Percentiles rank a stretch among this genome's conserved stretches.
Conservation (phyloP, 345 rosid genomes). For the Isatis tinctoria region DNA sequence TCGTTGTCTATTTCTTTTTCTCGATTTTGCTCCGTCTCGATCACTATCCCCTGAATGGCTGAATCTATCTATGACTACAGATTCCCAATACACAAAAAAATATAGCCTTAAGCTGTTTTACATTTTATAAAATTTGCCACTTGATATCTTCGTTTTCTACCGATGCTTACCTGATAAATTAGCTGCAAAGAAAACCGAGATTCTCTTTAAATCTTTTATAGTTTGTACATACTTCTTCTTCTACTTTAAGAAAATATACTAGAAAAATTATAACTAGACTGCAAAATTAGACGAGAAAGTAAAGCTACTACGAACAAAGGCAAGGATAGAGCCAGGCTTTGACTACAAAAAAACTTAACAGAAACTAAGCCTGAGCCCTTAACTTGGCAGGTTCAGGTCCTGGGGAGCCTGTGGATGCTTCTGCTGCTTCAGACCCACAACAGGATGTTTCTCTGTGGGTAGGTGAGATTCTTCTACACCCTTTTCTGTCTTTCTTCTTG, state of each 20-base stretch:
- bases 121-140: too few species aligned
- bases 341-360: background rate
- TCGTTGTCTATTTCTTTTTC: too few species aligned
- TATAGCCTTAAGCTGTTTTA: too few species aligned
- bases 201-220: background rate
- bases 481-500: slow-evolving; percentile 55
- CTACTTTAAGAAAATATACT: background rate
- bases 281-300: slow-evolving; percentile 7
- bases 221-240: background rate
- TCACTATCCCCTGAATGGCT: too few species aligned
- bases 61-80: too few species aligned
- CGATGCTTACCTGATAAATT: background rate
- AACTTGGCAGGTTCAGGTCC: slow-evolving; percentile 19
- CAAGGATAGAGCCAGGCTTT: slow-evolving; percentile 6
- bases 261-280: background rate
- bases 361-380: background rate
- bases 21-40: too few species aligned
- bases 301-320: slow-evolving; percentile 1
- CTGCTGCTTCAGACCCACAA: slow-evolving; percentile 8
- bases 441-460: slow-evolving; percentile 30
- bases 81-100: too few species aligned
- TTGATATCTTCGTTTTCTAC: too few species aligned
- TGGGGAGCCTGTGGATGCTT: slow-evolving; percentile 7
- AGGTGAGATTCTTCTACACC: slow-evolving; percentile 41
- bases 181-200: background rate